Conservation (phyloP, 768 basidiomycete genomes). For the Baorangia bicolor region DNA sequence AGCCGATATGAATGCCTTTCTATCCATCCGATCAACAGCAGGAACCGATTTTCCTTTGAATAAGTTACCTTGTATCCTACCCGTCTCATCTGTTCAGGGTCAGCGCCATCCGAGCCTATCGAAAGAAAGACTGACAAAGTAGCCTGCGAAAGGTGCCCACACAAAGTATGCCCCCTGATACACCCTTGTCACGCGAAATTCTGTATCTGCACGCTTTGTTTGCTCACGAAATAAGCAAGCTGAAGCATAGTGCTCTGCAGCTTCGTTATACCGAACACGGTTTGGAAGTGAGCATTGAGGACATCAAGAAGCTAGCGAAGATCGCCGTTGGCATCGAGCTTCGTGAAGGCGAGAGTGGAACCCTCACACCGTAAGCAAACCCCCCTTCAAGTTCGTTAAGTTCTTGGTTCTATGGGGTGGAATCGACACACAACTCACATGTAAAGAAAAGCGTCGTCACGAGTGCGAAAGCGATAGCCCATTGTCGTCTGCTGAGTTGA, state of each 20-base stretch:
- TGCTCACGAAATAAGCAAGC: conserved; percentile 62
- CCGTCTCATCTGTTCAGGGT: conserved; percentile 49
- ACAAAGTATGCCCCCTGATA: conserved; percentile 59
- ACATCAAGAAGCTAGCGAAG: conserved; percentile 58
- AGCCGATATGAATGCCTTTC: no score
- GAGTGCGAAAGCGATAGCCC: conserved; percentile 60
- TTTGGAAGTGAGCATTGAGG: conserved; percentile 72
- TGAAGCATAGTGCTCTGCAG: conserved; percentile 74
- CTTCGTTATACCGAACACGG: conserved; percentile 63
- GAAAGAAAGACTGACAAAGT: conserved; percentile 45
- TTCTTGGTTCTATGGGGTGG: background rate
- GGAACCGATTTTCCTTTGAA: background rate
- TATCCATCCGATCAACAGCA: background rate
- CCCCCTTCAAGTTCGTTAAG: conserved; percentile 44
- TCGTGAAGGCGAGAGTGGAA: background rate
- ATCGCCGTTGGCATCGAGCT: conserved; percentile 18
- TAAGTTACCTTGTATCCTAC: conserved; percentile 63
- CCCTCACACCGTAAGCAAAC: conserved; percentile 61
- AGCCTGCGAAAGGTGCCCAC: conserved; percentile 55
- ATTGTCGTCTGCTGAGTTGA: conserved; percentile 45
- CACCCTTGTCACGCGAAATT: background rate
- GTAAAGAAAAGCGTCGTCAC: conserved; percentile 79
- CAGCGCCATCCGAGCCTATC: background rate
- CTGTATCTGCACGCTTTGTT: background rate
- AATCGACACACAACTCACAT: conserved; percentile 38